phyloP scores from a whole-genome alignment of 2,329 filamentous ascomycete species.

The Corniculantispora saksenae region DNA sequence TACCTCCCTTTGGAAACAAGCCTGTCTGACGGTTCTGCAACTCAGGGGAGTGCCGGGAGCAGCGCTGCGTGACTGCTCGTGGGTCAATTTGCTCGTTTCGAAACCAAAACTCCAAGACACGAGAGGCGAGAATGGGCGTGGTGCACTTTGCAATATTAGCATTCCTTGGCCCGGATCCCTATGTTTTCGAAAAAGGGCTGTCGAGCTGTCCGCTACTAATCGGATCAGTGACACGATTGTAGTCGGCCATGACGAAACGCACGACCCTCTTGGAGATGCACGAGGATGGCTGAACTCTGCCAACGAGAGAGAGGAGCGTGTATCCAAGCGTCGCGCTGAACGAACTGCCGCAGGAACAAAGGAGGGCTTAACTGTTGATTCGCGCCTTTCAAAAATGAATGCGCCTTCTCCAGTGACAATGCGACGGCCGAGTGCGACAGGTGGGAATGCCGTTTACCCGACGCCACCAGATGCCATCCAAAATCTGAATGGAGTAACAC shows the following conservation, averaged over 20 bases:
- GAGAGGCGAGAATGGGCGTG: slow-evolving; percentile 43
- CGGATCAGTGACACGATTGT: slow-evolving; percentile 41
- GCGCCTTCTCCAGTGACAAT: slow-evolving; percentile 54
- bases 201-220: slow-evolving; percentile 42
- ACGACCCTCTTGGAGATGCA: slow-evolving; percentile 51
- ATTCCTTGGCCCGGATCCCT: slow-evolving; percentile 57
- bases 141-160: slow-evolving; percentile 37
- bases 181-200: slow-evolving; percentile 52
- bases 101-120: slow-evolving; percentile 45
- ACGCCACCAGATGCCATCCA: slow-evolving; percentile 70
- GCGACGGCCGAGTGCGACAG: slow-evolving; percentile 49
- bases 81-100: slow-evolving; percentile 53
- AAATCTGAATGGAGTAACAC: slow-evolving; percentile 52
- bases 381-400: slow-evolving; percentile 44
- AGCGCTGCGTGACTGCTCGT: slow-evolving; percentile 45
- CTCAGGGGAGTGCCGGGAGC: slow-evolving; percentile 50
- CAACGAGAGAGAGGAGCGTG: slow-evolving; percentile 48
- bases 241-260: slow-evolving; percentile 41
- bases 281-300: slow-evolving; percentile 49
- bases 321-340: slow-evolving; percentile 52
- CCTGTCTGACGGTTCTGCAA: slow-evolving; percentile 53
- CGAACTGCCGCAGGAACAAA: slow-evolving; percentile 44
- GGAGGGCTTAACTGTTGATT: slow-evolving; percentile 45
- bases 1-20: slow-evolving; percentile 49
- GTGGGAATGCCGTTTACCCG: slow-evolving; percentile 64